Evolutionary conservation across 495 filamentous ascomycete species (phyloP), one percentile per base, ranked within the genome.

Genomic region (Penicillium goetzii): DNA sequence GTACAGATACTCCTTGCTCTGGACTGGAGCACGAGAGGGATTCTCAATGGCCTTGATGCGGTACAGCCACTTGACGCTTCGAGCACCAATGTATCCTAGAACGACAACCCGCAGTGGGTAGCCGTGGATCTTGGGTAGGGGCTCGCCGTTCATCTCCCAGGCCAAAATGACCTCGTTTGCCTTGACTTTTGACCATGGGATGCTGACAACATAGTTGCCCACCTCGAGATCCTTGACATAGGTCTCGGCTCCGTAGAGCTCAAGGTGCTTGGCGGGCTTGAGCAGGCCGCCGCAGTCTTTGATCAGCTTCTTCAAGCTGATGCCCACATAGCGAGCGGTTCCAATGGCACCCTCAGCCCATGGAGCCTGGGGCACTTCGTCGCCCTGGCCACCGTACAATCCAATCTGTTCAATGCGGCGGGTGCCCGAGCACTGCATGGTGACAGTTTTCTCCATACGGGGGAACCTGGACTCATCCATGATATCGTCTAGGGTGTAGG

Each of bases 111-210:
- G 80, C 3, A 91, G 69, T 4, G 88, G 88, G 25, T 76, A 86
- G 3, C 88, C 89, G 62, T 90, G 87, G 63, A 87, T 86, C 60
- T 81, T 83, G 1, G 88, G 88, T 2, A 91, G 78, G 0, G 85
- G 84, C 60, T 87, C 74, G 32, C 84, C 88, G 55, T 91, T 90
- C 88, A 89, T 89, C 64, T 89, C 88, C 84, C 84, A 90, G 0
- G 85, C 86, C 4, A 90, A 80, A 58, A 91, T 78, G 26, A 90
- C 88, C 62, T 91, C 88, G 66, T 89, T 79, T 12, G 75, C 72
- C 65, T 84, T 86, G 34, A 89, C 86, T 72, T 90, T 90, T 15
- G 83, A 81, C 77, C 81, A 87, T 0, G 88, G 88, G 1, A 89
- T 83, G 41, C 79, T 83, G 36, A 90, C 85, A 45, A 81, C 76